A percentile compares a stretch with the other conserved stretches of the same genome.
Conservation (phyloP, 129 eudicot species). For the Mikania micrantha region DNA sequence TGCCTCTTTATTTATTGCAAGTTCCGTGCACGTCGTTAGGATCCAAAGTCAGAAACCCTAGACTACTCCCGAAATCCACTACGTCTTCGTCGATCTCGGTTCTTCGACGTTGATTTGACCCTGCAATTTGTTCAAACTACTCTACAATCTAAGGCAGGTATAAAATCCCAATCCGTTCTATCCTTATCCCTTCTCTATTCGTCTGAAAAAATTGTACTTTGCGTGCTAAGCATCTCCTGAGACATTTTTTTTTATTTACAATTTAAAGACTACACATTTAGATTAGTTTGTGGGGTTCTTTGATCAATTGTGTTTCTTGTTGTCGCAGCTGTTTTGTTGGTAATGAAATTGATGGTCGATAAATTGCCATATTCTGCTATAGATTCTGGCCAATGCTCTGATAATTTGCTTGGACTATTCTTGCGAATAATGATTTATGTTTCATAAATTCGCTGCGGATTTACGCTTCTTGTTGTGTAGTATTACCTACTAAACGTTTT, state of each 20-base stretch:
- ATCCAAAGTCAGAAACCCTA: slow-evolving; percentile 28
- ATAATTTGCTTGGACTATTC: no score
- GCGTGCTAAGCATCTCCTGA: background rate
- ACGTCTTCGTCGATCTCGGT: background rate
- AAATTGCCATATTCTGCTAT: slow-evolving; percentile 11
- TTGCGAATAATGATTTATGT: background rate
- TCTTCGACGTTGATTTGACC: slow-evolving; percentile 6
- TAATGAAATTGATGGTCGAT: background rate
- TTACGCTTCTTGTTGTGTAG: background rate
- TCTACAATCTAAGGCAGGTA: slow-evolving; percentile 12
- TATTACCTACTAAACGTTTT: background rate
- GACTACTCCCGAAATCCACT: slow-evolving; percentile 6
- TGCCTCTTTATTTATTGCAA: no score
- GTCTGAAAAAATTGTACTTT: background rate
- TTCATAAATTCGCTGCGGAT: background rate
- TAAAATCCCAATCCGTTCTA: background rate
- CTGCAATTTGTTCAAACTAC: slow-evolving; percentile 5
- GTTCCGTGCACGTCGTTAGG: background rate
- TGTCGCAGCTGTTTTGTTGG: background rate
- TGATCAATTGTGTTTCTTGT: background rate
- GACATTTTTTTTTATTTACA: background rate
- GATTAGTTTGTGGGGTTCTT: background rate
- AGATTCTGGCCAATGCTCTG: slow-evolving; percentile 10
- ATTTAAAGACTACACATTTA: background rate
- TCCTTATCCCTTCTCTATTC: background rate